Evolutionary conservation across 805 yeast genomes (phyloP).

Genomic region (Barnettozyma californica): DNA sequence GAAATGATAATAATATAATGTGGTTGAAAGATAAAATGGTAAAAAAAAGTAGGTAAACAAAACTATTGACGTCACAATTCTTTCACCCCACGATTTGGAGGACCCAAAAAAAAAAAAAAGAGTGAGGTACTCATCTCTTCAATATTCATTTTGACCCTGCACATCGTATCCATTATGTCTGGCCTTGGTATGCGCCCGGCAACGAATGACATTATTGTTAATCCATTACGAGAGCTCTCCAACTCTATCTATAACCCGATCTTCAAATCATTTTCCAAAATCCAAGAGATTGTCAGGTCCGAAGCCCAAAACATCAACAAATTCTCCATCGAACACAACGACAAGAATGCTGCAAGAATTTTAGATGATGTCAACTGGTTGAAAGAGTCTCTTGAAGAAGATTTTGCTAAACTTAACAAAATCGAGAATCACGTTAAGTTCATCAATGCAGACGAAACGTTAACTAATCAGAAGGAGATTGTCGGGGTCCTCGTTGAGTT

Average conservation of each 20-base stretch:
- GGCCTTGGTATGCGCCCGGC: conserved; percentile 1
- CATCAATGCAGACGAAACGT: conserved; percentile 10
- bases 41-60: too few species aligned
- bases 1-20: too few species aligned
- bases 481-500: conserved; percentile 8
- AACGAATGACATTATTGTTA: conserved; percentile 7
- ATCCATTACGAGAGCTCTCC: conserved; percentile 3
- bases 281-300: conserved; percentile 3
- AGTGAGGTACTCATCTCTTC: too few species aligned
- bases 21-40: background rate
- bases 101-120: background rate
- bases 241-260: conserved; percentile 6
- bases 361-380: conserved; percentile 8
- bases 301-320: background rate
- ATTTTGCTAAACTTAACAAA: conserved; percentile 2
- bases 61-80: background rate
- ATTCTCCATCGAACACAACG: background rate
- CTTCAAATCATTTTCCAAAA: conserved; percentile 3
- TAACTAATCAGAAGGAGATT: conserved; percentile 9
- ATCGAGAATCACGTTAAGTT: conserved; percentile 8
- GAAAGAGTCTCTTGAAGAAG: conserved; percentile 5
- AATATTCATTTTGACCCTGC: too few species aligned
- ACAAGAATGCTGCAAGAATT: background rate
- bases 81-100: background rate
- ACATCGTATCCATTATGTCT: background rate